A percentile compares a stretch with the other conserved stretches of the same genome.
Evolutionary conservation across 371 early-diverging fungal species (phyloP).

Genomic region (Blakeslea trispora): DNA sequence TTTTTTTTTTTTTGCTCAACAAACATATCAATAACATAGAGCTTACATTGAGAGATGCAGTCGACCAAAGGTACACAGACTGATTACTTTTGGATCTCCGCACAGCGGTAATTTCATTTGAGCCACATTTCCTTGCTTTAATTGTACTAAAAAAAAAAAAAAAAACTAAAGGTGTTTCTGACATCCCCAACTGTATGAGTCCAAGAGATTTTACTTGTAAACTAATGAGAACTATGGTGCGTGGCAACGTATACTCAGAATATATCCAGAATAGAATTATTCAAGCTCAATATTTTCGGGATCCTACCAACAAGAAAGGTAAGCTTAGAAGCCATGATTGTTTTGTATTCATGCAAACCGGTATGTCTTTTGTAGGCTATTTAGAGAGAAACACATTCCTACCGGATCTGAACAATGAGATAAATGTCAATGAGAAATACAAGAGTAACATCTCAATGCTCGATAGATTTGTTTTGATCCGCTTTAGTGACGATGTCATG

Average conservation of each 20-base stretch:
- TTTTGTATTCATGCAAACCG: not conserved
- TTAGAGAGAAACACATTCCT: conserved; percentile 76
- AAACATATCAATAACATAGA: conserved; percentile 30
- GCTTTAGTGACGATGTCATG: conserved; percentile 77
- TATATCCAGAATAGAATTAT: conserved; percentile 82
- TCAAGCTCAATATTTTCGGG: conserved; percentile 93
- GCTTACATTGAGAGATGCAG: conserved; percentile 85
- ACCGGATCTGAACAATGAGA: conserved; percentile 87
- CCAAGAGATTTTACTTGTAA: conserved; percentile 55
- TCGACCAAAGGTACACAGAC: conserved; percentile 67
- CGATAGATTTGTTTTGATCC: conserved; percentile 75
- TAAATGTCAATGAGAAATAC: conserved; percentile 57
- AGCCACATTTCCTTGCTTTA: not conserved
- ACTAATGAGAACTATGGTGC: conserved; percentile 68
- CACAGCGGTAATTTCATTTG: conserved; percentile 57
- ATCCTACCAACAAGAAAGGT: conserved; percentile 58
- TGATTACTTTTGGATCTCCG: conserved; percentile 89
- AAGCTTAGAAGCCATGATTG: not conserved
- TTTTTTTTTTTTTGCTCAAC: not conserved
- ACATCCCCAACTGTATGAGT: conserved; percentile 78
- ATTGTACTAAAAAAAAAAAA: not conserved
- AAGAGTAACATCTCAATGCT: conserved; percentile 55
- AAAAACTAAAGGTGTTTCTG: conserved; percentile 66
- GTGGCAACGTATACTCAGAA: conserved; percentile 74
- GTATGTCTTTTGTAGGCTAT: conserved; percentile 52